phyloP scores from a whole-genome alignment of 495 filamentous ascomycete species.

The Cercophora samala region DNA sequence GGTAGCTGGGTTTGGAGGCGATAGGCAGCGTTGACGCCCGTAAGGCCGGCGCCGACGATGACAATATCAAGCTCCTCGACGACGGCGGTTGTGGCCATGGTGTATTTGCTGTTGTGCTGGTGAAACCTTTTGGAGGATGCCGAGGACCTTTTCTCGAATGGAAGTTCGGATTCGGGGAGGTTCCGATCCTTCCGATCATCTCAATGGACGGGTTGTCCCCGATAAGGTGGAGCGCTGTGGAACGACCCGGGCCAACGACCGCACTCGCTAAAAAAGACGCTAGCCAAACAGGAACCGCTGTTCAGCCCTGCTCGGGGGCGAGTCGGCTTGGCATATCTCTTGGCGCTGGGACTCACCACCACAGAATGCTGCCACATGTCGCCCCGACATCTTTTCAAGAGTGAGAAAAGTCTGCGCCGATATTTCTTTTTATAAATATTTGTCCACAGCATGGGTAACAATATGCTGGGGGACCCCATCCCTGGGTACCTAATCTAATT shows the following conservation, averaged over 20 bases:
- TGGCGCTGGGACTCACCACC: neutral
- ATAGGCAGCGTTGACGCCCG: slow-evolving; percentile 73
- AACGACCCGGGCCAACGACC: neutral
- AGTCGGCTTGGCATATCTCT: neutral
- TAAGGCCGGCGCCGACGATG: slow-evolving; percentile 71
- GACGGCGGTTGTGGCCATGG: slow-evolving; percentile 9
- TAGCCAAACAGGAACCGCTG: neutral
- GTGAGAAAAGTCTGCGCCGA: no score
- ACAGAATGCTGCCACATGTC: no score
- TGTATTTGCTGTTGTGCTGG: neutral
- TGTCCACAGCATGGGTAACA: no score
- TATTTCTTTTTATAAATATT: no score
- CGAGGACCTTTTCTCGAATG: neutral
- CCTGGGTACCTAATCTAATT: no score
- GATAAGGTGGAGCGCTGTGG: neutral
- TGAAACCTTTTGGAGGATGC: neutral
- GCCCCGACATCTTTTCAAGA: no score
- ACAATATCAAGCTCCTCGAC: slow-evolving; percentile 52
- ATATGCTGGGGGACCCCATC: no score
- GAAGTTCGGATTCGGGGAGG: neutral
- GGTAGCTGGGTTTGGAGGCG: slow-evolving; percentile 61
- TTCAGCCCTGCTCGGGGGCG: neutral
- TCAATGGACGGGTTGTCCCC: neutral
- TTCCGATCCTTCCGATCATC: slow-evolving; percentile 1
- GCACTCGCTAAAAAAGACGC: neutral